Conservation (phyloP, 129 eudicot genomes). For the Ambrosia artemisiifolia region DNA sequence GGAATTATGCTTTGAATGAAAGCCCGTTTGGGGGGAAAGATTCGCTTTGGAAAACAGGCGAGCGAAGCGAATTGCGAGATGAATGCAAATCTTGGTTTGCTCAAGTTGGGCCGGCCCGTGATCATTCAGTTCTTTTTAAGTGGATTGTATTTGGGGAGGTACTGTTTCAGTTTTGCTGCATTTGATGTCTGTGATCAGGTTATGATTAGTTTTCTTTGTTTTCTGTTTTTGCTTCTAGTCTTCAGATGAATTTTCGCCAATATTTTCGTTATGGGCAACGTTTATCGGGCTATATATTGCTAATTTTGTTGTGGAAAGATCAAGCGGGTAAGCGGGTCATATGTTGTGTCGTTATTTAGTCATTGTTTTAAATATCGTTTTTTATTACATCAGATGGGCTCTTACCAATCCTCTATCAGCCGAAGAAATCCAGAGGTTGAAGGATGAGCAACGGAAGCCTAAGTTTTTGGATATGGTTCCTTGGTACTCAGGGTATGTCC, state of each 20-base stretch:
- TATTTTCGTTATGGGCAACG: conserved; percentile 95
- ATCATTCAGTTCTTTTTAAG: no score
- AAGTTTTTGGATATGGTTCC: conserved; percentile 97
- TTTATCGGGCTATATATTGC: conserved; percentile 94
- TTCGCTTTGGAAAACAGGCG: no score
- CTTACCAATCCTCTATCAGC: conserved; percentile 86
- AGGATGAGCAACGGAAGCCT: conserved; percentile 41
- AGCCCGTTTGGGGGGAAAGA: no score
- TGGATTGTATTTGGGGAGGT: conserved; percentile 84
- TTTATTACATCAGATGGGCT: conserved; percentile 73
- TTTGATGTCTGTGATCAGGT: no score
- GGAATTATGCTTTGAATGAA: no score
- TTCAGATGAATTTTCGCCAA: conserved; percentile 90
- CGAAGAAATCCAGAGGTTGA: conserved; percentile 50
- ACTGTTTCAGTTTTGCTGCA: neutral
- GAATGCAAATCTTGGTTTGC: conserved; percentile 74
- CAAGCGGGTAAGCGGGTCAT: conserved; percentile 59
- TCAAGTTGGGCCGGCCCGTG: conserved; percentile 50
- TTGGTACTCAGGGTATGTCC: conserved; percentile 91
- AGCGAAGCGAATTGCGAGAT: no score
- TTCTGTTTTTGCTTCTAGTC: conserved; percentile 32
- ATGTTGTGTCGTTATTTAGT: no score
- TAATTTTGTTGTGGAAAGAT: conserved; percentile 90
- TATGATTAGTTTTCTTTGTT: neutral
- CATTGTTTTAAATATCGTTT: neutral